phyloP scores from a whole-genome alignment of 164 flowering plant genomes.

The Annona squamosa region DNA sequence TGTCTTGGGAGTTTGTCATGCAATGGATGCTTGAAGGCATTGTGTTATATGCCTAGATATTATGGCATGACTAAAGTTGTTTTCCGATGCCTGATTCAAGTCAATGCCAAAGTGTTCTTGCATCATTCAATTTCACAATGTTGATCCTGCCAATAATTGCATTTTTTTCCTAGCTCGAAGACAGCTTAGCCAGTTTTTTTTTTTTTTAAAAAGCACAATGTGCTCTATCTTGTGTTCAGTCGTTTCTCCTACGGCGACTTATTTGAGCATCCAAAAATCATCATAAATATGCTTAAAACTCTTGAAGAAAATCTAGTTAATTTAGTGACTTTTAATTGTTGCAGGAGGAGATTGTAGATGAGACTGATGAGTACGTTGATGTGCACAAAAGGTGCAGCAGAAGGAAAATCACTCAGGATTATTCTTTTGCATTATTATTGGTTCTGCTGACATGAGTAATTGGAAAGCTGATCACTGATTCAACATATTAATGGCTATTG shows the following conservation, averaged over 20 bases:
- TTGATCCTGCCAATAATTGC: not conserved
- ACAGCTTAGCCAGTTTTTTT: too few relatives aligned
- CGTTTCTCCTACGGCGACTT: not conserved
- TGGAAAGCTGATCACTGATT: not conserved
- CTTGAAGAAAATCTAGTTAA: not conserved
- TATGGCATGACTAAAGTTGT: not conserved
- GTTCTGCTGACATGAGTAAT: not conserved
- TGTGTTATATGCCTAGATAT: not conserved
- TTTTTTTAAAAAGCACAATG: too few relatives aligned
- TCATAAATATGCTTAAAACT: not conserved
- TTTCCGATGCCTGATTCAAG: not conserved
- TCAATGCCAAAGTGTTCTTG: not conserved
- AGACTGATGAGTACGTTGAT: slow-evolving; percentile 84
- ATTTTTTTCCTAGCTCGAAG: too few relatives aligned
- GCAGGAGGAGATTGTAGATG: slow-evolving; percentile 94
- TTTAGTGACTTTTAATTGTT: slow-evolving; percentile 7
- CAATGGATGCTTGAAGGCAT: not conserved
- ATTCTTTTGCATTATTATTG: not conserved
- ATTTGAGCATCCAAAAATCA: not conserved
- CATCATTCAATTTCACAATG: not conserved
- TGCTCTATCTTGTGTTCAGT: not conserved
- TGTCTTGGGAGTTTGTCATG: not conserved
- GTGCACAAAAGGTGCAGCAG: slow-evolving; percentile 65
- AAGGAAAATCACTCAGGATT: not conserved
- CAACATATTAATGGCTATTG: slow-evolving; percentile 5